Conservation (phyloP, 768 basidiomycete genomes). For the Saitozyma sp. region DNA sequence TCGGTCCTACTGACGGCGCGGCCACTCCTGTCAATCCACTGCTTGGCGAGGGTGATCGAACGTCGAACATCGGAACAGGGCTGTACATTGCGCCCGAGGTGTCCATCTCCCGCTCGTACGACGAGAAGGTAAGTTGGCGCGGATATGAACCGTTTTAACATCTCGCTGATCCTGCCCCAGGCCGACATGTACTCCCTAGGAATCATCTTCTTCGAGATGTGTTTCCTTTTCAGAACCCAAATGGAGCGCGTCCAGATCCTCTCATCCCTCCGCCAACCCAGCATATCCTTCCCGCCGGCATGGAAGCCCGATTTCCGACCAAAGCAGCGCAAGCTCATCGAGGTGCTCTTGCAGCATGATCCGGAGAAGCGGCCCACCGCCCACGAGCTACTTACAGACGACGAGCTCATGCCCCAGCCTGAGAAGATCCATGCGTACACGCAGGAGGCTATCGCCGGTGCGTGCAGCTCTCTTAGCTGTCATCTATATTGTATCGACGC, state of each 20-base stretch:
- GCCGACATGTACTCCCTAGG: slow-evolving; percentile 95
- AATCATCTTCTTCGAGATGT: slow-evolving; percentile 98
- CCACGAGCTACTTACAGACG: slow-evolving; percentile 71
- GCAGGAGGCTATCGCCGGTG: slow-evolving; percentile 70
- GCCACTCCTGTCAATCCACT: slow-evolving; percentile 6
- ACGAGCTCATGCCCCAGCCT: slow-evolving; percentile 69
- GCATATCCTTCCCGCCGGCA: slow-evolving; percentile 70
- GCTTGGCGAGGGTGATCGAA: slow-evolving; percentile 38
- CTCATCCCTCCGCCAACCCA: slow-evolving; percentile 70
- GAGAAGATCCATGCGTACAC: slow-evolving; percentile 85
- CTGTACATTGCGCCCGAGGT: slow-evolving; percentile 94
- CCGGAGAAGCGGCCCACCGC: slow-evolving; percentile 76
- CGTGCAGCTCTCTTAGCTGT: slow-evolving; percentile 45
- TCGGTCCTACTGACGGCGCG: slow-evolving; percentile 12
- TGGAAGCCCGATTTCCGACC: slow-evolving; percentile 64
- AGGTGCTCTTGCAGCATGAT: slow-evolving; percentile 76
- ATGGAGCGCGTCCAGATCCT: slow-evolving; percentile 82
- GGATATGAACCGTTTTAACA: background rate
- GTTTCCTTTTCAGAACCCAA: slow-evolving; percentile 71
- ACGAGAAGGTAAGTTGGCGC: slow-evolving; percentile 62
- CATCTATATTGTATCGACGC: slow-evolving; percentile 48
- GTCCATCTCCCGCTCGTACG: slow-evolving; percentile 52
- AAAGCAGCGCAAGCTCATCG: slow-evolving; percentile 71
- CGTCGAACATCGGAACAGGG: slow-evolving; percentile 71
- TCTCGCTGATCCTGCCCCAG: background rate